Conservation (phyloP, 2,329 filamentous ascomycete species). For the Chaetomiaceae sp. region DNA sequence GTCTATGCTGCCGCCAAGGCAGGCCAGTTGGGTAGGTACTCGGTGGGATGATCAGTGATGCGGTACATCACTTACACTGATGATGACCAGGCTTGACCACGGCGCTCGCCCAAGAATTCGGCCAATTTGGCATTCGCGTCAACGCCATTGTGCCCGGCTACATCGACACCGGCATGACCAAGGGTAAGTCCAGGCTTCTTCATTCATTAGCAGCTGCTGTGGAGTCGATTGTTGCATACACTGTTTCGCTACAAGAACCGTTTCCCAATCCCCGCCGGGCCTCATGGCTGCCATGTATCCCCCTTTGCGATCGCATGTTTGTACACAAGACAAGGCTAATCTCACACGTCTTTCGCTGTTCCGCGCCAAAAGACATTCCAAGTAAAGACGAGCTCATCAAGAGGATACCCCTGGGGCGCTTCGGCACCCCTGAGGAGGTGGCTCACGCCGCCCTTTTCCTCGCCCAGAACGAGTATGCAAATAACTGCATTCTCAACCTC, state of each 20-base stretch:
- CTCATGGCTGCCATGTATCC: background rate
- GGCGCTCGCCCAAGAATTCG: constrained; percentile 60
- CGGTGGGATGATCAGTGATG: too few relatives aligned
- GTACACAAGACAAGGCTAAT: constrained; percentile 9
- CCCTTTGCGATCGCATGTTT: background rate
- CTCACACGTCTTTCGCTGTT: background rate
- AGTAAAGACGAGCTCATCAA: constrained; percentile 3
- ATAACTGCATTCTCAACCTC: constrained; percentile 81
- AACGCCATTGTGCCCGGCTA: constrained; percentile 83
- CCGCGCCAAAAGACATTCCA: constrained; percentile 4
- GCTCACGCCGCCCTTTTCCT: constrained; percentile 80
- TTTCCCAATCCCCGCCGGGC: background rate
- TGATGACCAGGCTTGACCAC: constrained; percentile 57
- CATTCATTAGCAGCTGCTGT: background rate
- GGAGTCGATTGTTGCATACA: background rate
- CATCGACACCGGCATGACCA: constrained; percentile 75
- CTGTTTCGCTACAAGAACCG: background rate
- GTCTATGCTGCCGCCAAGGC: constrained; percentile 79
- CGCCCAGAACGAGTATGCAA: constrained; percentile 73
- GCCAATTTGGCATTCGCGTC: constrained; percentile 60
- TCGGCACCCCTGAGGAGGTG: constrained; percentile 66
- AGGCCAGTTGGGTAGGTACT: constrained; percentile 35
- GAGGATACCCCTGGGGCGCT: constrained; percentile 60
- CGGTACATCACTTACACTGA: background rate
- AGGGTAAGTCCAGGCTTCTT: constrained; percentile 46